Evolutionary conservation across 2,329 filamentous ascomycete genomes (phyloP).

Genomic region (Fusarium clavum): DNA sequence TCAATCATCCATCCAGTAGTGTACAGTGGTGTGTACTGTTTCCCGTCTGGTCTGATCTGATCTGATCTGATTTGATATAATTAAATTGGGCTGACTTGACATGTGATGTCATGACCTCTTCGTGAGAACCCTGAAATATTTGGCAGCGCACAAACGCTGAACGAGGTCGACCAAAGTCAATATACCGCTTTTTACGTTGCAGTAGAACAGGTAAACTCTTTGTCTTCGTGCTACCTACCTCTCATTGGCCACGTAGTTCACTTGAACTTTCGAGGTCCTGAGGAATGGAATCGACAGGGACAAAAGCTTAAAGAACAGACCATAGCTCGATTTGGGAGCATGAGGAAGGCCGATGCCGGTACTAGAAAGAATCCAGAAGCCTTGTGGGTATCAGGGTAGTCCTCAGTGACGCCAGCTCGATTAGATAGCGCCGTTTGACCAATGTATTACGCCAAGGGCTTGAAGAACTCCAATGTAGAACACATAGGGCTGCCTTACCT

Average conservation of each 20-base stretch:
- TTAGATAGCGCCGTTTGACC: conserved; percentile 32
- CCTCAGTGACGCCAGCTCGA: conserved; percentile 14
- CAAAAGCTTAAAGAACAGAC: conserved; percentile 14
- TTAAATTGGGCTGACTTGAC: background rate
- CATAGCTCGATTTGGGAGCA: conserved; percentile 24
- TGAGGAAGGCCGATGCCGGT: conserved; percentile 14
- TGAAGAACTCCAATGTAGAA: conserved; percentile 6
- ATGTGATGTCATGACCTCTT: conserved; percentile 15
- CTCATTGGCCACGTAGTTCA: conserved; percentile 1
- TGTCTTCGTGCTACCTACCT: background rate
- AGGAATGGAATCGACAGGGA: conserved; percentile 37
- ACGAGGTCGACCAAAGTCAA: conserved; percentile 1
- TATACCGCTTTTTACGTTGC: background rate
- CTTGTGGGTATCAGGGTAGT: conserved; percentile 24
- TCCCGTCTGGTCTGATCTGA: conserved; percentile 7
- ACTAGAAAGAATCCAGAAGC: conserved; percentile 37
- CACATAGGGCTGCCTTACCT: conserved; percentile 13
- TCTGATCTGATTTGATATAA: conserved; percentile 8
- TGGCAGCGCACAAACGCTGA: background rate
- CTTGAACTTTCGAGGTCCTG: conserved; percentile 1
- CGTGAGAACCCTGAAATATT: conserved; percentile 10
- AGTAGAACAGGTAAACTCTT: conserved; percentile 1
- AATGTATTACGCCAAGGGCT: conserved; percentile 18
- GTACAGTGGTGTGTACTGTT: conserved; percentile 7
- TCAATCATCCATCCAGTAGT: background rate